A percentile compares a stretch with the other conserved stretches of the same genome.
These are phyloP conservation scores for Ceratocystis albifundus DNA, from an alignment of 2,329 filamentous ascomycete species.

Conservation along the genomic window DNA sequence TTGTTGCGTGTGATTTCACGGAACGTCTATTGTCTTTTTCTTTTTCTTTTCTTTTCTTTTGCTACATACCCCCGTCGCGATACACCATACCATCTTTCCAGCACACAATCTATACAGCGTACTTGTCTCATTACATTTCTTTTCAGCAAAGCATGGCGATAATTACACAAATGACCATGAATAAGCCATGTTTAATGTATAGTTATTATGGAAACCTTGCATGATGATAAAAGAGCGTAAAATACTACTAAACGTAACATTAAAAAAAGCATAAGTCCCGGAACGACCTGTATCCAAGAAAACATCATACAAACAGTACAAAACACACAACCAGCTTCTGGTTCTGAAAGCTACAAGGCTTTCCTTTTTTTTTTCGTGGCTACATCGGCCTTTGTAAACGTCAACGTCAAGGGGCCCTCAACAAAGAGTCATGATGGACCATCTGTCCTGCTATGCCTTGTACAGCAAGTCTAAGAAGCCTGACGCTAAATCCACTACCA, in stretches of 20 bases:
- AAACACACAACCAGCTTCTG: background rate
- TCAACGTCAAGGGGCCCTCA: background rate
- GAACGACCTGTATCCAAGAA: background rate
- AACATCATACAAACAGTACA: background rate
- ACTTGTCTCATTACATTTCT: conserved; percentile 5
- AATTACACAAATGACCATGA: no score
- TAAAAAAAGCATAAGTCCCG: background rate
- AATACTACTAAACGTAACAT: background rate
- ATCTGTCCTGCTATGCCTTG: conserved; percentile 49
- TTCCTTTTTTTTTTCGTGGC: no score
- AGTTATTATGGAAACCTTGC: background rate
- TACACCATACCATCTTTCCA: background rate
- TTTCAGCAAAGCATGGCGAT: background rate
- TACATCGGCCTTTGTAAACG: background rate
- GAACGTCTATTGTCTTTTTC: background rate
- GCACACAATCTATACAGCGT: background rate
- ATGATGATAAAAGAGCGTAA: background rate
- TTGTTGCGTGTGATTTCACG: background rate
- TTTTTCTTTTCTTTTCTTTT: background rate
- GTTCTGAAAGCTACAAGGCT: background rate
- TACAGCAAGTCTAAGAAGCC: conserved; percentile 91
- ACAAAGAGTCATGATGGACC: background rate
- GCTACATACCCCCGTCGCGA: conserved; percentile 6
- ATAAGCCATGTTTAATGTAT: background rate
- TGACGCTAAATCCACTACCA: conserved; percentile 79